Evolutionary conservation across 2,329 filamentous ascomycete species (phyloP).

Genomic region (Colletotrichum kahawae): DNA sequence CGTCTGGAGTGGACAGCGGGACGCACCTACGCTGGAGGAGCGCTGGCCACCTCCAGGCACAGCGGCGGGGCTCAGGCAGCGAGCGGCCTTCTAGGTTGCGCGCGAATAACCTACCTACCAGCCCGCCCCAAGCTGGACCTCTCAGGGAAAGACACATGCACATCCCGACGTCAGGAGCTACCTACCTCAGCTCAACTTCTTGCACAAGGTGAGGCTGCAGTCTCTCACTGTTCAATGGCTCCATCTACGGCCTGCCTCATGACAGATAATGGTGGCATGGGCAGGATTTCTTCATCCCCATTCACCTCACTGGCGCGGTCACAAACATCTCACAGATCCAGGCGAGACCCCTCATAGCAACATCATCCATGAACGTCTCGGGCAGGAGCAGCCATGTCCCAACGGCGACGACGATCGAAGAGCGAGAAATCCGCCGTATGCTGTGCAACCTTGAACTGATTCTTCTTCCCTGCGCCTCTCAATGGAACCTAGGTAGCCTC

Average conservation of each 20-base stretch:
- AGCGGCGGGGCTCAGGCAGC: constrained; percentile 10
- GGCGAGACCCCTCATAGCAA: neutral
- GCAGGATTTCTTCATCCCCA: neutral
- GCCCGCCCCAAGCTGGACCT: constrained; percentile 14
- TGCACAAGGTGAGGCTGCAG: neutral
- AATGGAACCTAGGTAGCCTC: constrained; percentile 10
- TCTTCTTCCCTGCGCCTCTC: neutral
- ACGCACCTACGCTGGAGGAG: neutral
- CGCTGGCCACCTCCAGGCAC: constrained; percentile 8
- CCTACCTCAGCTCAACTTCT: neutral
- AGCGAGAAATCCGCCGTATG: constrained; percentile 1
- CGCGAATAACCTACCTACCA: neutral
- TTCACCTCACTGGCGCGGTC: neutral
- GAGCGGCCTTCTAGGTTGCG: neutral
- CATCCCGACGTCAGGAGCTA: neutral
- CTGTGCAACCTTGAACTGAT: neutral
- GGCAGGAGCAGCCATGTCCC: neutral
- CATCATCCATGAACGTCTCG: neutral
- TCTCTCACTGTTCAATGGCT: neutral
- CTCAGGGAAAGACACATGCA: constrained; percentile 17
- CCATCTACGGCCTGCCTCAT: neutral
- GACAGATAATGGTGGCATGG: neutral
- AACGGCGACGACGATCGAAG: neutral
- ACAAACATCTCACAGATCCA: neutral
- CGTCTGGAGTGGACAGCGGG: neutral